Conservation (phyloP, 305 asterid species). For the Salvia sclarea region DNA sequence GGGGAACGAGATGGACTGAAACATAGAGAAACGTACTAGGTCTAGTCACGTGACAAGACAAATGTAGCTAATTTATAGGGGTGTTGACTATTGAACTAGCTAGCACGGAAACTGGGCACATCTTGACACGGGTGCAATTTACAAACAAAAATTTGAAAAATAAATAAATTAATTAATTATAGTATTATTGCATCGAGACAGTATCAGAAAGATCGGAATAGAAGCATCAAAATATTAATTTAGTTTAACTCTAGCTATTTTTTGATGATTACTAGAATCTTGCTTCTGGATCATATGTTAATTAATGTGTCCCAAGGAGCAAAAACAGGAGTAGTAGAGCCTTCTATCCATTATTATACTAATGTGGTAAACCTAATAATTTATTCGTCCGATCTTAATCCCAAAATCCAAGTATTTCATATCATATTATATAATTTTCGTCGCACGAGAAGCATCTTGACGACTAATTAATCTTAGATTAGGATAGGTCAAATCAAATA, state of each 20-base stretch:
- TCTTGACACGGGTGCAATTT: slow-evolving; percentile 28
- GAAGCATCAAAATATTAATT: slow-evolving; percentile 57
- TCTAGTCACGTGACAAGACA: slow-evolving; percentile 57
- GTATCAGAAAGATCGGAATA: slow-evolving; percentile 65
- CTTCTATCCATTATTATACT: slow-evolving; percentile 51
- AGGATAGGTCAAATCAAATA: slow-evolving; percentile 30
- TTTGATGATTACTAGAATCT: slow-evolving; percentile 42
- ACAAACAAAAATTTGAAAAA: too few species aligned
- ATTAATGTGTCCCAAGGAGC: slow-evolving; percentile 74
- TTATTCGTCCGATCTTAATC: slow-evolving; percentile 36
- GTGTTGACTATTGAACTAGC: slow-evolving; percentile 63
- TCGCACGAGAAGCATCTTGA: slow-evolving; percentile 51
- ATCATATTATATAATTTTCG: slow-evolving; percentile 34
- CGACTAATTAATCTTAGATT: slow-evolving; percentile 8
- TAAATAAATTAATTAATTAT: background rate
- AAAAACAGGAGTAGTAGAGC: slow-evolving; percentile 44
- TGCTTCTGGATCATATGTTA: slow-evolving; percentile 48
- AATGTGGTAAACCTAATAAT: slow-evolving; percentile 34
- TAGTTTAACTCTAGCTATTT: slow-evolving; percentile 41
- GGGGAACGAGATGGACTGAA: slow-evolving; percentile 56
- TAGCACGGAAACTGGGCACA: slow-evolving; percentile 45
- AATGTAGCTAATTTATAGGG: slow-evolving; percentile 41
- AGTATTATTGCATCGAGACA: slow-evolving; percentile 35
- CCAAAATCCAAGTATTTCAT: slow-evolving; percentile 14
- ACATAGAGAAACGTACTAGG: slow-evolving; percentile 27